phyloP scores from a whole-genome alignment of 1,284 basidiomycete genomes.

The Hemileia vastatrix region DNA sequence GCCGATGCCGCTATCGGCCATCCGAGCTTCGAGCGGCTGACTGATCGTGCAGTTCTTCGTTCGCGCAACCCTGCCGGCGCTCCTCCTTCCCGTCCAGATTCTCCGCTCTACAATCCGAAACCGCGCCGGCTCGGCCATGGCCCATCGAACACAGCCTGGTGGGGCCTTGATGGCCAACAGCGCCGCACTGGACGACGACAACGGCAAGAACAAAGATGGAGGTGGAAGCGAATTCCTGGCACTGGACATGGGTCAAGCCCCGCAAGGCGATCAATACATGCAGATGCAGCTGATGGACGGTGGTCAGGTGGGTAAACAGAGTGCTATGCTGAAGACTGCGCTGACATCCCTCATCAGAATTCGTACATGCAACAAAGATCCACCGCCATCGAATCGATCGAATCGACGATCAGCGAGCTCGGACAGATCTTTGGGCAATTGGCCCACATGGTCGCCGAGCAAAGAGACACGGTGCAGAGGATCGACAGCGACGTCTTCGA shows the following conservation, averaged over 20 bases:
- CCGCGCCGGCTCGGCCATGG: too few species aligned
- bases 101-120: conserved; percentile 47
- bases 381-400: conserved; percentile 94
- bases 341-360: too few species aligned
- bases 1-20: too few species aligned
- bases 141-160: too few species aligned
- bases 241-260: conserved; percentile 69
- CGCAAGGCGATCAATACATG: conserved; percentile 60
- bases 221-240: conserved; percentile 86
- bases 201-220: conserved; percentile 65
- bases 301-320: too few species aligned
- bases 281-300: conserved; percentile 95
- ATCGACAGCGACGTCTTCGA: conserved; percentile 96
- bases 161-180: too few species aligned
- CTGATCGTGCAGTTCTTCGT: conserved; percentile 40
- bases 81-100: conserved; percentile 40
- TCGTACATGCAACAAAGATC: conserved; percentile 88
- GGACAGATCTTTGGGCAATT: conserved; percentile 95
- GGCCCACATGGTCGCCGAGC: conserved; percentile 95
- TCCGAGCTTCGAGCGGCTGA: too few species aligned
- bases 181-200: too few species aligned
- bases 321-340: too few species aligned
- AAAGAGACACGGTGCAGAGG: conserved; percentile 95
- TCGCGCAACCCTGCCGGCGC: conserved; percentile 33
- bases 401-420: conserved; percentile 90